Conservation (phyloP, 352 stramenopile species). For the Blastocystis sp. region DNA sequence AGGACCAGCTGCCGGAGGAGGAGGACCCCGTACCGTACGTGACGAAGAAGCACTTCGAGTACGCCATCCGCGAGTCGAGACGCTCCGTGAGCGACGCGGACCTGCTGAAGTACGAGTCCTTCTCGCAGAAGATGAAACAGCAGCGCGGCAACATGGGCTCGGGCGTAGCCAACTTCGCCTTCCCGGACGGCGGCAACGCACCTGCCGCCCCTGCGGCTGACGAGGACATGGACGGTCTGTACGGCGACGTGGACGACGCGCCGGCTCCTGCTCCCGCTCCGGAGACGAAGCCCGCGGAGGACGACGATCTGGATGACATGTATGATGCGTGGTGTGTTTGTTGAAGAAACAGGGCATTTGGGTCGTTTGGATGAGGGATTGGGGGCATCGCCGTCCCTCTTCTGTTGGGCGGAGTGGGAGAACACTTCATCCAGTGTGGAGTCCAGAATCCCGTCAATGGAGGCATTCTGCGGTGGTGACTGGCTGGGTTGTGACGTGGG, state of each 20-base stretch:
- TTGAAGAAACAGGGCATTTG: conserved; percentile 30
- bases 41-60: conserved; percentile 90
- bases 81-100: conserved; percentile 95
- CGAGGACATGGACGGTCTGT: conserved; percentile 62
- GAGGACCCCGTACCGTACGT: conserved; percentile 84
- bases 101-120: conserved; percentile 87
- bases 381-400: not conserved
- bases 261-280: conserved; percentile 1
- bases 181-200: conserved; percentile 76
- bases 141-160: conserved; percentile 87
- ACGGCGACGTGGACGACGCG: conserved; percentile 18
- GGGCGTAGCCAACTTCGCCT: conserved; percentile 92
- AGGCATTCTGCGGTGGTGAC: not conserved
- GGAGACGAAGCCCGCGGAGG: not conserved
- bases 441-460: conserved; percentile 9
- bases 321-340: conserved; percentile 57
- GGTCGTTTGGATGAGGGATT: not conserved
- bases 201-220: not conserved
- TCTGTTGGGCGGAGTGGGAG: not conserved
- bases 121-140: conserved; percentile 89
- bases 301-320: conserved; percentile 60
- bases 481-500: not conserved
- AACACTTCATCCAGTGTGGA: not conserved
- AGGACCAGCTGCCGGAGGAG: conserved; percentile 79
- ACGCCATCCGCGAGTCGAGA: conserved; percentile 90